Evolutionary conservation across 2,329 filamentous ascomycete genomes (phyloP).

Genomic region (Penicillium sp.): DNA sequence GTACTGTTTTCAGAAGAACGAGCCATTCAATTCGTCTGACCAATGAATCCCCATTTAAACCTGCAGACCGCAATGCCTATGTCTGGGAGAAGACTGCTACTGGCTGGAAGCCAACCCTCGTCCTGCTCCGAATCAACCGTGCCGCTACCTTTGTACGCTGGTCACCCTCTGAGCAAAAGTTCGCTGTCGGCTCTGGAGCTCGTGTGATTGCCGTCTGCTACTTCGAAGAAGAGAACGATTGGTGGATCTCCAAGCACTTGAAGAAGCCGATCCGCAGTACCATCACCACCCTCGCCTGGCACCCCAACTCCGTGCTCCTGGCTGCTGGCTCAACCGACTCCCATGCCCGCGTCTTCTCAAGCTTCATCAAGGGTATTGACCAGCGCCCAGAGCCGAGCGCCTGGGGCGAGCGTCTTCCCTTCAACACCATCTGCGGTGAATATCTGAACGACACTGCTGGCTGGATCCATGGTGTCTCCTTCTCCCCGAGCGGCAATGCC

Average conservation of each 20-base stretch:
- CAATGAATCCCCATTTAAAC: neutral
- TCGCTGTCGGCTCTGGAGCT: conserved; percentile 94
- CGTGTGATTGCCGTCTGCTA: conserved; percentile 96
- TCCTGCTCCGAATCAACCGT: conserved; percentile 94
- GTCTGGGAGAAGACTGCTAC: conserved; percentile 94
- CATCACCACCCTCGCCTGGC: conserved; percentile 93
- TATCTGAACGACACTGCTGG: conserved; percentile 94
- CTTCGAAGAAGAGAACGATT: conserved; percentile 99
- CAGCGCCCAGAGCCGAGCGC: conserved; percentile 79
- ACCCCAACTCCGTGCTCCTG: conserved; percentile 93
- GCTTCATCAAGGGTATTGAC: conserved; percentile 95
- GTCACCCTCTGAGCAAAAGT: conserved; percentile 96
- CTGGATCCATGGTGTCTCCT: conserved; percentile 92
- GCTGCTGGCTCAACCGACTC: conserved; percentile 97
- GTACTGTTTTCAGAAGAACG: neutral
- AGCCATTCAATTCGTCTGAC: neutral
- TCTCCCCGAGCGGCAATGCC: conserved; percentile 90
- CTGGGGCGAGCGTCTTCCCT: conserved; percentile 94
- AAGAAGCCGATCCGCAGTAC: conserved; percentile 99
- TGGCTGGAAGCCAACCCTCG: conserved; percentile 95
- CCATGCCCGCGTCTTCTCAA: conserved; percentile 90
- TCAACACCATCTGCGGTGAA: conserved; percentile 98
- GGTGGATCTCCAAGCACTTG: conserved; percentile 99
- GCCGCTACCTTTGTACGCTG: conserved; percentile 96
- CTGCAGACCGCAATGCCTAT: conserved; percentile 87